A percentile compares a stretch with the other conserved stretches of the same genome.
These are phyloP conservation scores for Cladophialophora bantiana DNA, from an alignment of 2,329 filamentous ascomycete species.

Conservation along the genomic window DNA sequence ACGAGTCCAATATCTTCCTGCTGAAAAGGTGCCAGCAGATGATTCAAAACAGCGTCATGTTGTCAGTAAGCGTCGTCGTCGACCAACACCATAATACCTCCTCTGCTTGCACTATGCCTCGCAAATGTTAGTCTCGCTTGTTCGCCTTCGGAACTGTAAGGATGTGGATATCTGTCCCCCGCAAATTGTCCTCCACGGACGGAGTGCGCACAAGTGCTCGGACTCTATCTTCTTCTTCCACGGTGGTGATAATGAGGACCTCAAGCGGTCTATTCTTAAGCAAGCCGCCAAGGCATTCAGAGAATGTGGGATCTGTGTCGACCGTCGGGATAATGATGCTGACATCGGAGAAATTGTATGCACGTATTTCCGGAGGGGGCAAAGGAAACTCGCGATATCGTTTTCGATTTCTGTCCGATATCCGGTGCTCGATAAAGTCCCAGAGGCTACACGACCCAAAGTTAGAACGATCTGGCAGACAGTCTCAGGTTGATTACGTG, in stretches of 20 bases:
- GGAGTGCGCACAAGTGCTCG: conserved; percentile 1
- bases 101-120: conserved; percentile 16
- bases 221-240: conserved; percentile 11
- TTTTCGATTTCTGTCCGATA: conserved; percentile 1
- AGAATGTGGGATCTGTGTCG: conserved; percentile 11
- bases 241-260: conserved; percentile 20
- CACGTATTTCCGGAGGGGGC: background rate
- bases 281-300: conserved; percentile 11
- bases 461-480: background rate
- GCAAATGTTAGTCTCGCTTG: conserved; percentile 17
- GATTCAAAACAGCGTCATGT: background rate
- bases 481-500: background rate
- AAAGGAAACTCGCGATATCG: conserved; percentile 15
- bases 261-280: conserved; percentile 12
- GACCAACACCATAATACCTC: conserved; percentile 15
- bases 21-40: conserved; percentile 19
- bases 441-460: background rate
- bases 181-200: background rate
- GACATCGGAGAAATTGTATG: conserved; percentile 7
- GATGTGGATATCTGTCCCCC: background rate
- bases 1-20: conserved; percentile 17
- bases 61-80: conserved; percentile 16
- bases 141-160: conserved; percentile 5
- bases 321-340: conserved; percentile 23
- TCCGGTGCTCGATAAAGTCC: conserved; percentile 13